Evolutionary conservation across 495 filamentous ascomycete species (phyloP), one percentile per base, ranked within the genome.

Genomic region (Lophiostoma macrostomum): DNA sequence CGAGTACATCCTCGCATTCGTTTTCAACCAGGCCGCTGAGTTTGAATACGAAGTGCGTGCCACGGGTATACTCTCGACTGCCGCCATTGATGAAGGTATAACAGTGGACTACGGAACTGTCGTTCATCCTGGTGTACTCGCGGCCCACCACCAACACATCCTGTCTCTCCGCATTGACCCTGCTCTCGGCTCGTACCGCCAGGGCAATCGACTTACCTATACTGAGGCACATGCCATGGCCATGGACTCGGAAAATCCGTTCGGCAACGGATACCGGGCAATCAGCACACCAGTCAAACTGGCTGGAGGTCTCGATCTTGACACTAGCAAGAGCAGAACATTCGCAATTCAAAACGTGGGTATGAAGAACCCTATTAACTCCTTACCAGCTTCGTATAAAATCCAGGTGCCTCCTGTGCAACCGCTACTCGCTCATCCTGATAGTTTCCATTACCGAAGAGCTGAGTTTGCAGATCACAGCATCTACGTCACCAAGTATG

Each of bases 161-260:
- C 91, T 96, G 71, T 88, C 85, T 2, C 80, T 95, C 1, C 85
- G 90, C 12, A 75, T 96, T 13, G 90, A 96, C 67, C 90, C 90
- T 5, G 79, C 80, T 34, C 76, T 95, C 47, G 89, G n/a, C n/a
- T n/a, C n/a, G n/a, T n/a, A 88, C 51, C 90, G 89, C 2, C 80
- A 81, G 56, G 71, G 76, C 36, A 90, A 90, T 63, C 76, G 81
- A 3, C 65, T 89, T 23, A 80, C 82, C 35, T 83, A 82, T 62
- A 83, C 88, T 46, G 87, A 90, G 63, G 80, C 84, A 7, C 76
- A 87, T 40, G 72, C 87, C 0, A 81, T 90, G 71, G 84, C 87
- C n/a, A 79, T 86, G 38, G 80, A 80, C 10, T 76, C 82, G 64
- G 82, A 84, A 56, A 96, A 96, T 68, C 88, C 88, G 0, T 80